Percentiles rank a stretch among this genome's conserved stretches.
Conservation (phyloP, 2,329 filamentous ascomycete genomes). For the Microdochium paspali region DNA sequence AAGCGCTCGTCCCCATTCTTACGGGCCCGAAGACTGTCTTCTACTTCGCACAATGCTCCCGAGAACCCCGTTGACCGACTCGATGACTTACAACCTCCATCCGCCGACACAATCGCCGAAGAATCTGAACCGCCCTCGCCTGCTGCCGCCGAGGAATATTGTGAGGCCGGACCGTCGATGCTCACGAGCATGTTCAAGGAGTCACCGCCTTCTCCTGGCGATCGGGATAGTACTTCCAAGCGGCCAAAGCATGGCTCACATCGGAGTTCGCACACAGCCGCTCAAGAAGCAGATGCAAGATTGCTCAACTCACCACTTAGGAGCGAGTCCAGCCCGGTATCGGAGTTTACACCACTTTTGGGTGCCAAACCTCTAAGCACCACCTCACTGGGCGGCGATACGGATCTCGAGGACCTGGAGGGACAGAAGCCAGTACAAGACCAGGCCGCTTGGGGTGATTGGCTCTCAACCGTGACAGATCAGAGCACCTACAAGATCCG, state of each 20-base stretch:
- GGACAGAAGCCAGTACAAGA: slow-evolving; percentile 29
- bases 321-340: background rate
- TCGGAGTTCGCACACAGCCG: background rate
- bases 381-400: slow-evolving; percentile 16
- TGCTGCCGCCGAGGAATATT: slow-evolving; percentile 8
- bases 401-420: slow-evolving; percentile 35
- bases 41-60: slow-evolving; percentile 17
- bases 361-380: slow-evolving; percentile 19
- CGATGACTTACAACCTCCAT: slow-evolving; percentile 13
- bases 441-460: background rate
- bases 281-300: background rate
- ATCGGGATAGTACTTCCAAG: slow-evolving; percentile 1
- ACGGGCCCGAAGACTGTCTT: slow-evolving; percentile 21
- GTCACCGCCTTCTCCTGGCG: slow-evolving; percentile 32
- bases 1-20: slow-evolving; percentile 36
- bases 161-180: slow-evolving; percentile 17
- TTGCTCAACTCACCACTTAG: slow-evolving; percentile 1
- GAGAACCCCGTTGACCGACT: slow-evolving; percentile 16
- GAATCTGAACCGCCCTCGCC: slow-evolving; percentile 17
- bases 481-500: slow-evolving; percentile 11
- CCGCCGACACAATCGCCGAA: slow-evolving; percentile 17
- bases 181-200: slow-evolving; percentile 39
- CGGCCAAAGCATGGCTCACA: slow-evolving; percentile 1
- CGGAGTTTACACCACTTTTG: slow-evolving; percentile 40
- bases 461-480: background rate